A percentile compares a stretch with the other conserved stretches of the same genome.
Conservation (phyloP, 352 stramenopile genomes). For the Globisporangium mamillatum region DNA sequence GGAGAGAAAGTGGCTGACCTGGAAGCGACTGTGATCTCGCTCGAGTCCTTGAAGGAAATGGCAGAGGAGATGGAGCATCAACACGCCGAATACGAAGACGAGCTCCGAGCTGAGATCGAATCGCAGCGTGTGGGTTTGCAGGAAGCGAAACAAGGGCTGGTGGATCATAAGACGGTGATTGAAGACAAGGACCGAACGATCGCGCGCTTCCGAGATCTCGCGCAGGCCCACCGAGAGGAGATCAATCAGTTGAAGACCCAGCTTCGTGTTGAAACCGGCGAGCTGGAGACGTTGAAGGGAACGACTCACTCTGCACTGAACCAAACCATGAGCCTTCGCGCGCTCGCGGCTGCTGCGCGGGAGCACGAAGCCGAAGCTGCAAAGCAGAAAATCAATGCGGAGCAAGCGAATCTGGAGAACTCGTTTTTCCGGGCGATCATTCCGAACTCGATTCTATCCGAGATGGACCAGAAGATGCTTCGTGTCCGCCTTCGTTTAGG, state of each 20-base stretch:
- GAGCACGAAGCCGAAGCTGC: slow-evolving; percentile 68
- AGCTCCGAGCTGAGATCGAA: slow-evolving; percentile 73
- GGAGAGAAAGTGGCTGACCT: slow-evolving; percentile 80
- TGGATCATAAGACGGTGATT: slow-evolving; percentile 53
- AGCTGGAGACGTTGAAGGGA: slow-evolving; percentile 72
- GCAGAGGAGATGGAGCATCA: slow-evolving; percentile 89
- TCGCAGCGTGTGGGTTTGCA: slow-evolving; percentile 45
- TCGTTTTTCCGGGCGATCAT: slow-evolving; percentile 64
- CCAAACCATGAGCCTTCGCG: slow-evolving; percentile 70
- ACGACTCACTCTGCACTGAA: slow-evolving; percentile 70
- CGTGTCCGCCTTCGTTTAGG: slow-evolving; percentile 62
- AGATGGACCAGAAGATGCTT: slow-evolving; percentile 72
- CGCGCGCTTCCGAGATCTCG: slow-evolving; percentile 71
- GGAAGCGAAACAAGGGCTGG: slow-evolving; percentile 53
- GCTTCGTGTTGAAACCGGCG: slow-evolving; percentile 63
- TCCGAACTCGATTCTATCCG: slow-evolving; percentile 67
- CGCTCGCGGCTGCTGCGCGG: slow-evolving; percentile 49
- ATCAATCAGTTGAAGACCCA: slow-evolving; percentile 73
- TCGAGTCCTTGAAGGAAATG: slow-evolving; percentile 82
- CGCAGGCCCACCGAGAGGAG: slow-evolving; percentile 64
- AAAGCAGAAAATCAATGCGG: slow-evolving; percentile 63
- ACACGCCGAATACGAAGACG: slow-evolving; percentile 76
- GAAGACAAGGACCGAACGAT: slow-evolving; percentile 84
- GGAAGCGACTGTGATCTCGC: slow-evolving; percentile 61
- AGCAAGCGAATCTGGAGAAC: slow-evolving; percentile 66